Evolutionary conservation across 1,284 basidiomycete species (phyloP).

Genomic region (Malassezia sympodialis): DNA sequence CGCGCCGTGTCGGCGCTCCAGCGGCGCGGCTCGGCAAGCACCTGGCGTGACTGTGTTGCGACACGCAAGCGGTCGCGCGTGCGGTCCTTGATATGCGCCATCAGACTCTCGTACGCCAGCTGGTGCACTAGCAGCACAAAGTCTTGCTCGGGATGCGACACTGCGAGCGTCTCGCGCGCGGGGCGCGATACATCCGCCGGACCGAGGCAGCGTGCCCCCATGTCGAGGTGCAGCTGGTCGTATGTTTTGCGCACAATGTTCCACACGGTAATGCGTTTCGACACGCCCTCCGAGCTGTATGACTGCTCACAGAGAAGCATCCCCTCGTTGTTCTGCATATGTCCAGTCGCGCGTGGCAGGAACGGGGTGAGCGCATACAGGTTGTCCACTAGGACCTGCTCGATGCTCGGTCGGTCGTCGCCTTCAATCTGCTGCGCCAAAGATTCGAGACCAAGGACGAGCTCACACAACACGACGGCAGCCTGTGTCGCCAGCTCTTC

Average conservation of each 20-base stretch:
- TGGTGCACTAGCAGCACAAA: slow-evolving; percentile 12
- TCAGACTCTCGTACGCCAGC: slow-evolving; percentile 16
- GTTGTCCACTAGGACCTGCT: slow-evolving; percentile 2
- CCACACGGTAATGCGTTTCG: slow-evolving; percentile 14
- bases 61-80: slow-evolving; percentile 10
- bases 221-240: slow-evolving; percentile 9
- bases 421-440: background rate
- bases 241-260: slow-evolving; percentile 17
- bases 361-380: background rate
- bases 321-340: background rate
- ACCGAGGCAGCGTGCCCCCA: slow-evolving; percentile 4
- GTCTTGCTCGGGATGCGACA: background rate
- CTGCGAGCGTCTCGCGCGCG: background rate
- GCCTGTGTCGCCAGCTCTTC: slow-evolving; percentile 17
- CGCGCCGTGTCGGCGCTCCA: slow-evolving; percentile 9
- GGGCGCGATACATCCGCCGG: background rate
- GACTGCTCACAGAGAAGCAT: background rate
- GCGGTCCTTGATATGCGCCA: slow-evolving; percentile 9
- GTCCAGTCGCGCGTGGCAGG: slow-evolving; percentile 1
- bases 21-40: slow-evolving; percentile 2
- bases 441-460: background rate
- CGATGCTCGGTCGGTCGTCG: background rate
- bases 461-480: slow-evolving; percentile 11
- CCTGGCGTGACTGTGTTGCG: background rate
- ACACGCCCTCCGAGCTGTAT: background rate